A percentile compares a stretch with the other conserved stretches of the same genome.
phyloP scores from a whole-genome alignment of 2,329 filamentous ascomycete species.

The Fusarium sambucinum region DNA sequence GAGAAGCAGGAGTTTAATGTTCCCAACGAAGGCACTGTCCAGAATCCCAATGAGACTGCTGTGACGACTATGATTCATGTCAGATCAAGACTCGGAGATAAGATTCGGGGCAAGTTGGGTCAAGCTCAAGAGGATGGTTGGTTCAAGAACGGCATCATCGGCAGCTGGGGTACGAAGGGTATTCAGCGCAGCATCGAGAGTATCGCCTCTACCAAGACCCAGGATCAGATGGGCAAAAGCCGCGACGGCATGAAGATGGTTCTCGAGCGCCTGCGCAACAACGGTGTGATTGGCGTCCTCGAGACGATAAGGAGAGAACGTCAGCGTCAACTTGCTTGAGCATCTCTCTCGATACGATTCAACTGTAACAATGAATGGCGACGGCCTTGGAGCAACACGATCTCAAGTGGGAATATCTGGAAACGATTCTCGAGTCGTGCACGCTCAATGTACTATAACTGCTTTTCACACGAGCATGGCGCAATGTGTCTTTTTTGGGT shows the following conservation, averaged over 20 bases:
- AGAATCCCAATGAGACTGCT: constrained; percentile 64
- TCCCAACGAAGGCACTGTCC: constrained; percentile 48
- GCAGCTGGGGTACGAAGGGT: constrained; percentile 74
- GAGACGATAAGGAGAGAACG: constrained; percentile 65
- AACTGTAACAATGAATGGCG: constrained; percentile 46
- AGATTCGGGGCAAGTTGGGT: constrained; percentile 67
- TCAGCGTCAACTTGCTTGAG: constrained; percentile 50
- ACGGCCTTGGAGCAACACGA: constrained; percentile 39
- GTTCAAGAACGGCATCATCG: constrained; percentile 63
- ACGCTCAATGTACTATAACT: constrained; percentile 52
- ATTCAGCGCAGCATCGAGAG: constrained; percentile 84
- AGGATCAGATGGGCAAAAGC: constrained; percentile 82
- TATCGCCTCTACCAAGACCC: constrained; percentile 80
- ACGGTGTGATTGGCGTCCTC: constrained; percentile 68
- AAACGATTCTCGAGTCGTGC: constrained; percentile 27
- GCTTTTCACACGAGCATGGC: constrained; percentile 53
- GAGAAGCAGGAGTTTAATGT: constrained; percentile 78
- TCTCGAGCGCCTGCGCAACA: constrained; percentile 74
- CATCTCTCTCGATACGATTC: constrained; percentile 28
- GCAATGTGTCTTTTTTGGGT: constrained; percentile 49
- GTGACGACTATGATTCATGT: constrained; percentile 82
- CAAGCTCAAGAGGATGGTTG: constrained; percentile 62
- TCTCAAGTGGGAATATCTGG: constrained; percentile 19
- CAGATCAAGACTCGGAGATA: constrained; percentile 77
- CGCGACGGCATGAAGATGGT: constrained; percentile 87